Base-by-base conservation (phyloP, 2,329 filamentous ascomycete species). In the Eutypa lata region DNA sequence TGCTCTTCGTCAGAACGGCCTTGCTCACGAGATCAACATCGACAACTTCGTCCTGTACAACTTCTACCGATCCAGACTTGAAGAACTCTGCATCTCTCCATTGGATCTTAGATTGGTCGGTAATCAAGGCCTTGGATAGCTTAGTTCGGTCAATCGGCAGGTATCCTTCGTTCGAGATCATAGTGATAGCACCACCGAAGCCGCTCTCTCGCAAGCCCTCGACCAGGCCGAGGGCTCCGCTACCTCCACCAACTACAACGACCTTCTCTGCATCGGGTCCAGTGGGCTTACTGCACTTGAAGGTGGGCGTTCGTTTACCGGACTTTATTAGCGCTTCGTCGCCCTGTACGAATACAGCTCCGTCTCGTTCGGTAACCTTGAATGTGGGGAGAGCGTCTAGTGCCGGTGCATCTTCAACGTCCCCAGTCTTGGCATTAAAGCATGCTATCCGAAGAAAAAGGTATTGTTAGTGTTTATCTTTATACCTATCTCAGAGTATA, bases 381-480 rank as follows among this genome's bases (percentile, higher is more conserved):
- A 95, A 99, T 48, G 87, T 87, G 45, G 89, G 82, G 24, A 99
- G 76, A n/a, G 89, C 81, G 65, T 97, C 91, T 24, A 96, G 82
- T 2, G 90, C 94, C 0, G 94, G 94, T 1, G 93, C 92, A 67
- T 97, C 91, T 73, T 99, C 94, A 54, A 97, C 89, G 64, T 99
- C 94, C 50, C 94, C 94, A 6, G 89, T 95, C 52, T 82, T 81
- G 57, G 90, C 84, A 57, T 91, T 94, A 76, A 97, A 99, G 77
- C 94, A 99, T 53, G 94, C 94, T 92, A 58, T 49, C 42, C 7
- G 4, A 10, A 40, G 28, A 31, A 6, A 37, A n/a, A n/a, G n/a
- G 7, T 28, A 16, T 26, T 44, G 46, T 60, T 22, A 60, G 58
- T 21, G n/a, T n/a, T n/a, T n/a, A n/a, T n/a, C n/a, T n/a, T n/a